Percentiles rank a stretch among this genome's conserved stretches.
Conservation (phyloP, 2,329 filamentous ascomycete species). For the Ceratocystis harringtonii region DNA sequence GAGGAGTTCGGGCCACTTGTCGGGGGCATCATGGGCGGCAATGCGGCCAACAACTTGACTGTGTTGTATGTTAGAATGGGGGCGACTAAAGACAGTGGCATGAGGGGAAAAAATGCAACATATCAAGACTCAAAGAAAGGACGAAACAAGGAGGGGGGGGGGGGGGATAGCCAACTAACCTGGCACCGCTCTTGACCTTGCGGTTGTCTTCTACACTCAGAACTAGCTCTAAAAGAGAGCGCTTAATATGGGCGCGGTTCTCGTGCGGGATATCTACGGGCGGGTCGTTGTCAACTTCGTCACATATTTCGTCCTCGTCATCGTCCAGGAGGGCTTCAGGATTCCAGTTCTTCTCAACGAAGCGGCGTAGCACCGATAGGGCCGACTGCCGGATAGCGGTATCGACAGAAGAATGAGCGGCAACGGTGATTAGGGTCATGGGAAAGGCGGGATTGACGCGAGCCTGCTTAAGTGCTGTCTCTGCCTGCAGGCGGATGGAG, state of each 20-base stretch:
- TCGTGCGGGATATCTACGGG: constrained; percentile 22
- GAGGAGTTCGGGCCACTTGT: constrained; percentile 83
- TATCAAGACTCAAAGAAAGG: background rate
- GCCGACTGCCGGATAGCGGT: constrained; percentile 69
- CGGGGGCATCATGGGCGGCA: constrained; percentile 80
- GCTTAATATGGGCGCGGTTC: constrained; percentile 54
- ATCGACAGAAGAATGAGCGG: constrained; percentile 57
- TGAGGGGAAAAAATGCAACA: background rate
- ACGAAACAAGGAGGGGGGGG: background rate
- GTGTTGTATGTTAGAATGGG: background rate
- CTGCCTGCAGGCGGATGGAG: constrained; percentile 67
- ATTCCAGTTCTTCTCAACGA: constrained; percentile 76
- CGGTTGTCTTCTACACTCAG: constrained; percentile 59
- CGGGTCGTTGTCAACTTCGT: constrained; percentile 38
- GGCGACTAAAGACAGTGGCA: background rate
- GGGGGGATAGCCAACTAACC: constrained; percentile 36
- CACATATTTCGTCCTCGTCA: constrained; percentile 44
- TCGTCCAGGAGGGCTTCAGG: constrained; percentile 56
- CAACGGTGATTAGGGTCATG: constrained; percentile 64
- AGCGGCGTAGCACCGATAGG: constrained; percentile 62
- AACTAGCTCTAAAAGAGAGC: constrained; percentile 60
- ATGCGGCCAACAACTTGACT: constrained; percentile 80
- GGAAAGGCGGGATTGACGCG: constrained; percentile 60
- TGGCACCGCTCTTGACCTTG: constrained; percentile 79
- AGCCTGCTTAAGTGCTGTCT: constrained; percentile 62